Conservation (phyloP, 441 rosid species). For the Gossypium gossypioides region DNA sequence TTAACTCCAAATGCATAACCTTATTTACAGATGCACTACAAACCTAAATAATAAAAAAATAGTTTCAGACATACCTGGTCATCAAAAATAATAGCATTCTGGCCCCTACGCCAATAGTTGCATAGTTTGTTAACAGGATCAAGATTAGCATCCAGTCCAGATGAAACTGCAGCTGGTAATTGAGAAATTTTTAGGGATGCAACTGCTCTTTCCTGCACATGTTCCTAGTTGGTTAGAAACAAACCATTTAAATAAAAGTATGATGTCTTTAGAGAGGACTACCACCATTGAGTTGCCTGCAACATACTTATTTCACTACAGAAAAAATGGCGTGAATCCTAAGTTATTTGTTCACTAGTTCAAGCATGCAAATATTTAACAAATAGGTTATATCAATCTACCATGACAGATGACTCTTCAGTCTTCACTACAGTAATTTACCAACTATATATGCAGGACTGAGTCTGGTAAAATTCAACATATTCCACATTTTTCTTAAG, state of each 20-base stretch:
- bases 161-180: constrained; percentile 19
- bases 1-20: background rate
- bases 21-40: background rate
- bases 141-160: constrained; percentile 13
- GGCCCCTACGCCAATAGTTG: constrained; percentile 19
- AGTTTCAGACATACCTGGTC: constrained; percentile 28
- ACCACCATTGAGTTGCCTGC: background rate
- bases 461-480: background rate
- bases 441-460: background rate
- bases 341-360: background rate
- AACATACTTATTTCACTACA: background rate
- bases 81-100: constrained; percentile 38
- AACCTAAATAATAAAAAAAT: background rate
- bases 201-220: constrained; percentile 20
- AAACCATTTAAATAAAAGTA: background rate
- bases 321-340: background rate
- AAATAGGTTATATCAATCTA: background rate
- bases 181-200: constrained; percentile 16
- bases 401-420: background rate
- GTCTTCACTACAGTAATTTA: background rate
- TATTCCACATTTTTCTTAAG: background rate
- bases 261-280: background rate
- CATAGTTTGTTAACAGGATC: constrained; percentile 28
- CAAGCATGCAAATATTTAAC: background rate
- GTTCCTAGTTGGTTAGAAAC: constrained; percentile 20